Evolutionary conservation across 2,329 filamentous ascomycete species (phyloP), one percentile per base, ranked within the genome.

Genomic region (Alternaria sp.): DNA sequence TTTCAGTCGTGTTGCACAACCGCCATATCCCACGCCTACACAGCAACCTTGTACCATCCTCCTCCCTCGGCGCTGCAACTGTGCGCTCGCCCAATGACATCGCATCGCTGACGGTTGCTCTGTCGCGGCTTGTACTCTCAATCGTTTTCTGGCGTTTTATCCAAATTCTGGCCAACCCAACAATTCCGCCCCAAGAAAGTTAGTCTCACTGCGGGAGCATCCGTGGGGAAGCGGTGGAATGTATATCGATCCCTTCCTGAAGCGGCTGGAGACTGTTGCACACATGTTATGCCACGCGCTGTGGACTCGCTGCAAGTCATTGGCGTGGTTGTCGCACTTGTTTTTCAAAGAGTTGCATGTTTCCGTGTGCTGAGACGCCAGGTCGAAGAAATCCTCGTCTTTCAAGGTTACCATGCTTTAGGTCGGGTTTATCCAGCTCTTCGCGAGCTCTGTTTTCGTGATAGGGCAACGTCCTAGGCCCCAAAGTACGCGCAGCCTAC

Each of bases 181-280:
- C 18, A 12, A 30, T 44, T 38, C 11, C 54, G 20, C 32, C 41
- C 58, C 39, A 53, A 63, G 53, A 48, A 26, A 62, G 63, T 51
- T 71, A 71, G 64, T 38, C 49, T 44, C 30, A 12, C 7, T 6
- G 39, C 70, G 70, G 70, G 70, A 70, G 66, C 54, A 65, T 39
- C 70, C 70, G 68, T 64, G 58, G 64, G 60, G 58, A 64, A 52
- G 22, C 24, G 7, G 51, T 26, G 22, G 16, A 44, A 47, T 54
- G 34, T 57, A 49, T 47, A 64, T 64, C 55, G n/a, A 59, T 59
- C 53, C 36, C 54, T 63, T 57, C 61, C 62, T 30, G 41, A 60
- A 61, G 22, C 42, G 52, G 54, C 24, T 24, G 22, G 8, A 39
- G 12, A 18, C 20, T 22, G 11, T 38, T 38, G 22, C 34, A 26